A percentile compares a stretch with the other conserved stretches of the same genome.
Evolutionary conservation across 2,329 filamentous ascomycete species (phyloP).

Genomic region (Fusarium anguioides): DNA sequence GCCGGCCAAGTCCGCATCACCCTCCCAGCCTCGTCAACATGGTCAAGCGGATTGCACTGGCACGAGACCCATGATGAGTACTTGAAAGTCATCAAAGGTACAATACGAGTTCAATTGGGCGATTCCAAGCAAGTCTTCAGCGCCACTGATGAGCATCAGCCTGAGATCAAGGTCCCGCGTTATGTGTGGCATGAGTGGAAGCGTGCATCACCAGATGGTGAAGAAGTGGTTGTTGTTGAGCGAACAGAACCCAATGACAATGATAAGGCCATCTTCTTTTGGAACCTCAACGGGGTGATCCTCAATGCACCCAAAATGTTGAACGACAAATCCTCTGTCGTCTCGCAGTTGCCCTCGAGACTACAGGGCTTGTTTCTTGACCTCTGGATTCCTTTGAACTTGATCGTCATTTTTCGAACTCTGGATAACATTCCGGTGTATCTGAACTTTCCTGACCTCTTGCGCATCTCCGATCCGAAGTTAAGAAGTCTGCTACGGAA

Average conservation of each 20-base stretch:
- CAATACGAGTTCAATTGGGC: conserved; percentile 45
- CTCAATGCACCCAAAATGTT: conserved; percentile 41
- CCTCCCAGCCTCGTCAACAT: conserved; percentile 56
- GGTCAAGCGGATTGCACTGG: conserved; percentile 63
- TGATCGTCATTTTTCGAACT: conserved; percentile 45
- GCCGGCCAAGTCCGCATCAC: conserved; percentile 55
- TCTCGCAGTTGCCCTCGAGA: conserved; percentile 13
- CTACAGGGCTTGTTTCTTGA: conserved; percentile 37
- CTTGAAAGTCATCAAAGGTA: conserved; percentile 55
- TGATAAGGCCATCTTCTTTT: conserved; percentile 60
- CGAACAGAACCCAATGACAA: conserved; percentile 59
- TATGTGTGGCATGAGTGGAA: conserved; percentile 59
- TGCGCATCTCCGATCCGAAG: accelerated
- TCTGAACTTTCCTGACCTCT: conserved; percentile 10
- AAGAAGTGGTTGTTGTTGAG: conserved; percentile 57
- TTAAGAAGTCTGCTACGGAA: background rate
- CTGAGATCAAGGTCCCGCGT: conserved; percentile 51
- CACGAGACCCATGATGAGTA: conserved; percentile 60
- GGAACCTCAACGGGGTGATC: conserved; percentile 59
- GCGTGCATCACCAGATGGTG: conserved; percentile 49
- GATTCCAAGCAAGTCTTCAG: conserved; percentile 26
- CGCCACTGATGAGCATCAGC: conserved; percentile 30
- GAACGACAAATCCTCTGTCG: background rate
- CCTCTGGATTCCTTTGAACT: conserved; percentile 46
- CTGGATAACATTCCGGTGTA: conserved; percentile 50